Base-by-base conservation (phyloP, 2,329 filamentous ascomycete species). In the Colletotrichum australisinense region DNA sequence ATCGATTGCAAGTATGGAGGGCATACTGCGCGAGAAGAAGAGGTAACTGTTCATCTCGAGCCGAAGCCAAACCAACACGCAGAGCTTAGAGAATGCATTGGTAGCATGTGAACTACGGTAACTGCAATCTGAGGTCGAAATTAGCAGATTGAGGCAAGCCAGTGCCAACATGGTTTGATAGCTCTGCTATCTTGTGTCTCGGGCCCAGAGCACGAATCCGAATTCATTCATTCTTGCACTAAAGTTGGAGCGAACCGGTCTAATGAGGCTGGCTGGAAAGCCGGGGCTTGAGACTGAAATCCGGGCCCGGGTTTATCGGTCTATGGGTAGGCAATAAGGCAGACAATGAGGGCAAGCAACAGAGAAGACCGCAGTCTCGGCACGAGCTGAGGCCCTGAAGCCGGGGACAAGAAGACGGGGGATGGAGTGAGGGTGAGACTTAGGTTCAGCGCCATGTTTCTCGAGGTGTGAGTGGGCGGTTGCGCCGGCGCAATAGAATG, bases 371-470 rank as follows among this genome's bases (percentile, higher is more conserved):
- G 14, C 26, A 28, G 58, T 35, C 12, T 69, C 38, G 49, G 56
- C 53, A 30, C 28, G 59, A 42, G 67, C 60, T 63, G 60, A 66
- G 42, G n/a, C 28, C 52, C 56, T 49, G 59, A 70, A 66, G 60
- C 46, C 24, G 67, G 70, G 56, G 26, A 62, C 28, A 28, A 32
- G 35, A 22, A 28, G 46, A 52, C n/a, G 30, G 64, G 32, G 24
- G 19, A 58, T 59, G 52, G 42, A 49, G 70, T 24, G 11, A 26
- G 55, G 60, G 60, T 70, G 60, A 73, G 71, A 73, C 60, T 62
- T 60, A 65, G 56, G 70, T 57, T 66, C 67, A 62, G 70, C 60
- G 66, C 62, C 60, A 52, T 62, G 60, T 72, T 57, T 64, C 38
- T 46, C 24, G 57, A 35, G 6, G 56, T 32, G 22, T 68, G 64